Conservation (phyloP, 257 asterid genomes). For the Sherardia arvensis region DNA sequence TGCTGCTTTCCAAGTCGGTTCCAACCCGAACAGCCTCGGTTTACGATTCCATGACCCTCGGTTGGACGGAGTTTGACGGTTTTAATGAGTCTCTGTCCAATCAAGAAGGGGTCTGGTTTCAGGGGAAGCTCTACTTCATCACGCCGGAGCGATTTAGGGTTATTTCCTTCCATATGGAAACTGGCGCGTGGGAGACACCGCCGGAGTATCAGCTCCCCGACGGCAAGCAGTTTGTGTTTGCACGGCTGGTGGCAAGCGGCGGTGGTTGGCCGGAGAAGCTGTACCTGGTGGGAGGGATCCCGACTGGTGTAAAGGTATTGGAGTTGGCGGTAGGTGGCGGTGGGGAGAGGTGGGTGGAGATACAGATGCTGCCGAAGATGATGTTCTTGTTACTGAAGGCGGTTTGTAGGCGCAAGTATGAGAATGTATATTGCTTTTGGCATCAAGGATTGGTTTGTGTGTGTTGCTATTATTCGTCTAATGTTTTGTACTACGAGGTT, state of each 20-base stretch:
- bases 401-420: conserved; percentile 66
- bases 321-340: conserved; percentile 30
- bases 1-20: conserved; percentile 32
- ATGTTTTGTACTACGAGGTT: conserved; percentile 52
- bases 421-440: conserved; percentile 74
- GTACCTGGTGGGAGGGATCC: conserved; percentile 59
- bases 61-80: conserved; percentile 34
- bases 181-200: conserved; percentile 41
- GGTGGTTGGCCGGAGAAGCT: conserved; percentile 33
- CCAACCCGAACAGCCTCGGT: conserved; percentile 29
- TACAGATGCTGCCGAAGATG: conserved; percentile 50
- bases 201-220: conserved; percentile 20
- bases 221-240: conserved; percentile 39
- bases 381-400: conserved; percentile 49
- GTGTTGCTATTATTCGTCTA: conserved; percentile 78
- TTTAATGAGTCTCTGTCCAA: conserved; percentile 22
- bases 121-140: conserved; percentile 37
- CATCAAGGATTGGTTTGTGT: conserved; percentile 64
- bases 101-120: conserved; percentile 37
- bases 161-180: conserved; percentile 26
- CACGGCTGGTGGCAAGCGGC: conserved; percentile 37
- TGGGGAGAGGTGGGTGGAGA: conserved; percentile 40
- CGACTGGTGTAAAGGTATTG: conserved; percentile 63
- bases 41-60: conserved; percentile 23
- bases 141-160: conserved; percentile 44